Evolutionary conservation across 2,329 filamentous ascomycete species (phyloP), one percentile per base, ranked within the genome.

Genomic region (Phoma sp.): DNA sequence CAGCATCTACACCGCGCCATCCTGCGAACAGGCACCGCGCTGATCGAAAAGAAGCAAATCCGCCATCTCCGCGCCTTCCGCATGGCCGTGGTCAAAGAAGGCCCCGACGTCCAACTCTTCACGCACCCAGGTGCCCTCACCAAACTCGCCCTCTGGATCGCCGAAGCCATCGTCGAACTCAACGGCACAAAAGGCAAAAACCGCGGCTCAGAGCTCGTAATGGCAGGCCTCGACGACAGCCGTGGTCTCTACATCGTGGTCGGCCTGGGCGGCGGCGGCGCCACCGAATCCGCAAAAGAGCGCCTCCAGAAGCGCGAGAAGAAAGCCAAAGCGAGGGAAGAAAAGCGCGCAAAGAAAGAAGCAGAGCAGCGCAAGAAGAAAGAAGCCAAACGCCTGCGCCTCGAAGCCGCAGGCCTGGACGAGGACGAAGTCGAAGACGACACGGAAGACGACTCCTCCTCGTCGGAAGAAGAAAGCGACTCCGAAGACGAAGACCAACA

Each of bases 51-150:
- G 78, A 89, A 90, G 54, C 93, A 97, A 67, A 96, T 99, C 70
- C 90, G 91, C 33, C 92, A 97, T 72, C 81, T 99, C 13, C 87
- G 91, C 42, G 90, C 93, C 0, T 99, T 98, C 74, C 90, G 95
- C 44, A 92, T 99, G 83, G 96, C 90, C 30, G 89, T 98, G 4
- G 92, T 99, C 65, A 96, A 96, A 71, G 95, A 98, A 68, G 92
- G 93, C 0, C 91, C 93, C 0, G 95, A 98, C 65, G 89, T 96
- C 0, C 78, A 84, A n/a, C 83, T 98, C 9, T 99, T 99, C 76
- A 92, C 89, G 0, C 93, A 98, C 68, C 93, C 95, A 0, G 91
- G 93, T 5, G 95, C 95, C 1, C 79, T 99, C 23, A 96, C 93
- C 2, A 97, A 98, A 74, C 83, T 99, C 11, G 93, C 93, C 0